phyloP scores from a whole-genome alignment of 1,139 yeast genomes.

The Nematodospora anomalae region DNA sequence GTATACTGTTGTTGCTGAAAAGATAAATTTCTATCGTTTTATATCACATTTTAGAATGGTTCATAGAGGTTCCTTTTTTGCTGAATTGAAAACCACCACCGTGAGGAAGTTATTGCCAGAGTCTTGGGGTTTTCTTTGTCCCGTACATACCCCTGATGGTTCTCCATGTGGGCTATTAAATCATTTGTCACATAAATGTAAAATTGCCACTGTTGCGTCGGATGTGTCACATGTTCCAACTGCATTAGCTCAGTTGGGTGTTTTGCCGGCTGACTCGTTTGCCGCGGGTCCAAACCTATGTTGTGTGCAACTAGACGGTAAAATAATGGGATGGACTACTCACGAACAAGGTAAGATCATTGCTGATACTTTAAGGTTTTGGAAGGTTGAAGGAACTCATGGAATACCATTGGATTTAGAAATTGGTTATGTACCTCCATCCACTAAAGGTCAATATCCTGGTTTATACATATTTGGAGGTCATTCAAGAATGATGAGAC shows the following conservation, averaged over 20 bases:
- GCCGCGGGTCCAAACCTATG: slow-evolving; percentile 87
- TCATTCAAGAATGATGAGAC: slow-evolving; percentile 93
- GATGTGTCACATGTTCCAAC: slow-evolving; percentile 75
- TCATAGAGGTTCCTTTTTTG: slow-evolving; percentile 99
- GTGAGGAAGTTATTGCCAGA: slow-evolving; percentile 96
- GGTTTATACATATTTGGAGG: slow-evolving; percentile 92
- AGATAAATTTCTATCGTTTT: slow-evolving; percentile 94
- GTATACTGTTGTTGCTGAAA: slow-evolving; percentile 97
- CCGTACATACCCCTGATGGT: slow-evolving; percentile 99
- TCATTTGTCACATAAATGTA: slow-evolving; percentile 95
- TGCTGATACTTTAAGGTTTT: slow-evolving; percentile 86
- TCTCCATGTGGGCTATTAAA: slow-evolving; percentile 98
- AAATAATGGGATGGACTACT: slow-evolving; percentile 89
- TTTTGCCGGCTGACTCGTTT: slow-evolving; percentile 70
- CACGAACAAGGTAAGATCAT: slow-evolving; percentile 84
- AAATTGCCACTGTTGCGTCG: slow-evolving; percentile 71
- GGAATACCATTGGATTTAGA: slow-evolving; percentile 84
- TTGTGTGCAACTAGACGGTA: slow-evolving; percentile 93
- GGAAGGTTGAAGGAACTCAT: slow-evolving; percentile 84
- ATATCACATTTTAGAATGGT: slow-evolving; percentile 98
- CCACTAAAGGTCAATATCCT: slow-evolving; percentile 94
- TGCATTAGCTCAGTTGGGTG: slow-evolving; percentile 74
- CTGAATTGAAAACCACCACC: slow-evolving; percentile 95
- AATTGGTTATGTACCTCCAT: slow-evolving; percentile 94
- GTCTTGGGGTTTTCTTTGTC: slow-evolving; percentile 98